Conservation (phyloP, 2,329 filamentous ascomycete species). For the Aspergillus pseudoterreus region DNA sequence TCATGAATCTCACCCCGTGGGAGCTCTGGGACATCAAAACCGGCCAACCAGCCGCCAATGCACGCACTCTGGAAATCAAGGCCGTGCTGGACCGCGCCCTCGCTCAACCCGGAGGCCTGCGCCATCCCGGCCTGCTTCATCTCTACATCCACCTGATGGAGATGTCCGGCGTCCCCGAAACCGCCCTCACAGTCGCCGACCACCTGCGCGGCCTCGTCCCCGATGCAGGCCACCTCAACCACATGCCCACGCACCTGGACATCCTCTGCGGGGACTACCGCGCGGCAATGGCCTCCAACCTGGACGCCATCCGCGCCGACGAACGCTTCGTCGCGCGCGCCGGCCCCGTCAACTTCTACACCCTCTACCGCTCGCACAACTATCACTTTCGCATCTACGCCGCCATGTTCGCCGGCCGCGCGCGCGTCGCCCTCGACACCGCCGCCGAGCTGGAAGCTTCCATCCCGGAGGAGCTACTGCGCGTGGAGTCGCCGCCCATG, state of each 20-base stretch:
- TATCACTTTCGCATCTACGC: slow-evolving; percentile 73
- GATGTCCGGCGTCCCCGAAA: slow-evolving; percentile 66
- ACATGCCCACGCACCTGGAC: slow-evolving; percentile 77
- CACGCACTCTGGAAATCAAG: slow-evolving; percentile 58
- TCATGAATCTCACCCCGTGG: slow-evolving; percentile 66
- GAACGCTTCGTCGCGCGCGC: slow-evolving; percentile 59
- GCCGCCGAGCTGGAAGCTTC: slow-evolving; percentile 57
- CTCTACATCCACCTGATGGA: slow-evolving; percentile 76
- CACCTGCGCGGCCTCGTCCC: slow-evolving; percentile 61
- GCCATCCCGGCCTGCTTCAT: slow-evolving; percentile 69
- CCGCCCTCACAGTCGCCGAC: slow-evolving; percentile 59
- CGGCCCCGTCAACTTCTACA: slow-evolving; percentile 68
- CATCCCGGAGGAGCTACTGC: slow-evolving; percentile 61
- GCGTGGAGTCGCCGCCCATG: slow-evolving; percentile 66
- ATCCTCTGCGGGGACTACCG: slow-evolving; percentile 69
- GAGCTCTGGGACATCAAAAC: slow-evolving; percentile 60
- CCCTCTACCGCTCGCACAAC: slow-evolving; percentile 70
- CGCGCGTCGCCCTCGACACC: slow-evolving; percentile 58
- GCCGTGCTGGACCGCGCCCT: slow-evolving; percentile 58
- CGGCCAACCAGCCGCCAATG: slow-evolving; percentile 52
- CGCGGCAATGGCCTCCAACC: slow-evolving; percentile 63
- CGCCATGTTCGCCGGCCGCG: slow-evolving; percentile 72
- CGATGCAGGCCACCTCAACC: slow-evolving; percentile 66
- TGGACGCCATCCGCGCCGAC: slow-evolving; percentile 64
- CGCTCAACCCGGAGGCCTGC: slow-evolving; percentile 42